phyloP scores from a whole-genome alignment of 2,329 filamentous ascomycete species.

The Aureobasidium sp. region DNA sequence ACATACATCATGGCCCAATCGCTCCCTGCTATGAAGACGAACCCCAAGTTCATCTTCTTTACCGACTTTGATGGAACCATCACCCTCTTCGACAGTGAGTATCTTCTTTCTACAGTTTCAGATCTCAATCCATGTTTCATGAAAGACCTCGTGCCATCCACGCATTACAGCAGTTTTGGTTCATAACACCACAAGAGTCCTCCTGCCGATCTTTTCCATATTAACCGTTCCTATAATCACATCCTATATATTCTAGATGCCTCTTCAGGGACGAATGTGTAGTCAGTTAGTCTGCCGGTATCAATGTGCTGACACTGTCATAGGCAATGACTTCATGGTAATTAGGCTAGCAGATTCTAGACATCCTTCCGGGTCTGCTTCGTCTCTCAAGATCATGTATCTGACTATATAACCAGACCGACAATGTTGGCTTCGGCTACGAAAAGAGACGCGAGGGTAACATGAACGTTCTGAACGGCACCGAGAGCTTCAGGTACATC shows the following conservation, averaged over 20 bases:
- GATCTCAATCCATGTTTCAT: not conserved
- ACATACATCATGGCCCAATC: slow-evolving; percentile 20
- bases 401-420: slow-evolving; percentile 50
- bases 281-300: not conserved
- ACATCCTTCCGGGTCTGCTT: not conserved
- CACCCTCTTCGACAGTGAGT: slow-evolving; percentile 60
- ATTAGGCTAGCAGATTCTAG: not conserved
- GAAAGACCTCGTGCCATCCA: not conserved
- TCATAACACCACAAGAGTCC: not conserved
- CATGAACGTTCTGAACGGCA: slow-evolving; percentile 63
- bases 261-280: not conserved
- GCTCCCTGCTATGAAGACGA: slow-evolving; percentile 40
- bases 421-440: slow-evolving; percentile 78
- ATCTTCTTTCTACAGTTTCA: not conserved
- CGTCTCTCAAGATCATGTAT: not conserved
- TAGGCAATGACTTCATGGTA: slow-evolving; percentile 59
- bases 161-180: not conserved
- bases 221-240: not conserved
- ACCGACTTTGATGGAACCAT: slow-evolving; percentile 98
- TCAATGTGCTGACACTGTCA: not conserved
- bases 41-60: slow-evolving; percentile 94
- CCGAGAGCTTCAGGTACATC: slow-evolving; percentile 58
- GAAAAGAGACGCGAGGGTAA: slow-evolving; percentile 65
- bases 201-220: not conserved
- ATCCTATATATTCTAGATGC: too few relatives aligned